These are phyloP conservation scores for Trametes polyzona DNA, from an alignment of 1,284 basidiomycete species.

Conservation along the genomic window DNA sequence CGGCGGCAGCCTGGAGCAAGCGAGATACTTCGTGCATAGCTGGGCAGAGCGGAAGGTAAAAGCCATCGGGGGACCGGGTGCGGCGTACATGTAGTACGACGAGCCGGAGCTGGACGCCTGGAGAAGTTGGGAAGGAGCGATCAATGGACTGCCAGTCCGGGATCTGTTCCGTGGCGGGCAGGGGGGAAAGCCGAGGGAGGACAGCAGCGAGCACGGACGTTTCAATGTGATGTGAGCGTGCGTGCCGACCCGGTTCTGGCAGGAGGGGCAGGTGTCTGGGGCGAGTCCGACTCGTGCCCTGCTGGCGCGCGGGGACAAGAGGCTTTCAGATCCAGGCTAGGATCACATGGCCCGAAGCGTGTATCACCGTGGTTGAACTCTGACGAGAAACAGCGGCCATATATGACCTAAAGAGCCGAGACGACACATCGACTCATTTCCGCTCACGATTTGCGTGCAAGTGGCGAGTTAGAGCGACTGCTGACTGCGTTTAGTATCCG, in stretches of 20 bases:
- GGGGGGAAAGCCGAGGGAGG: slow-evolving; percentile 33
- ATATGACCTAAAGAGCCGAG: slow-evolving; percentile 21
- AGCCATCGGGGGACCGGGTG: slow-evolving; percentile 28
- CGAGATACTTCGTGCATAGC: slow-evolving; percentile 66
- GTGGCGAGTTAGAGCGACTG: background rate
- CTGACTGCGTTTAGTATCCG: background rate
- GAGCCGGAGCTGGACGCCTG: slow-evolving; percentile 29
- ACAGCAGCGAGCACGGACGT: slow-evolving; percentile 24
- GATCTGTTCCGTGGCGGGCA: slow-evolving; percentile 29
- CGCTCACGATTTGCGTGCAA: slow-evolving; percentile 3
- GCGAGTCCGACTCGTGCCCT: slow-evolving; percentile 19
- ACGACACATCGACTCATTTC: slow-evolving; percentile 10
- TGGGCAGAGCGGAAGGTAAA: slow-evolving; percentile 24
- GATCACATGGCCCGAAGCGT: slow-evolving; percentile 23
- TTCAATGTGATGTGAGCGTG: slow-evolving; percentile 29
- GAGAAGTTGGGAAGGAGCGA: slow-evolving; percentile 35
- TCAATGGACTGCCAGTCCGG: slow-evolving; percentile 25
- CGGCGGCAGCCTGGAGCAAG: slow-evolving; percentile 63
- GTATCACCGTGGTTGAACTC: slow-evolving; percentile 17
- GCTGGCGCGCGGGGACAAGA: slow-evolving; percentile 12
- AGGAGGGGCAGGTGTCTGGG: slow-evolving; percentile 25
- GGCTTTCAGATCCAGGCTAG: slow-evolving; percentile 18
- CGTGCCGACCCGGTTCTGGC: slow-evolving; percentile 34
- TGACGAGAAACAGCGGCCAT: slow-evolving; percentile 15
- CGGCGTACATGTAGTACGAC: slow-evolving; percentile 30